These are phyloP conservation scores for Lindgomyces ingoldianus DNA, from an alignment of 495 filamentous ascomycete genomes.

Conservation along the genomic window DNA sequence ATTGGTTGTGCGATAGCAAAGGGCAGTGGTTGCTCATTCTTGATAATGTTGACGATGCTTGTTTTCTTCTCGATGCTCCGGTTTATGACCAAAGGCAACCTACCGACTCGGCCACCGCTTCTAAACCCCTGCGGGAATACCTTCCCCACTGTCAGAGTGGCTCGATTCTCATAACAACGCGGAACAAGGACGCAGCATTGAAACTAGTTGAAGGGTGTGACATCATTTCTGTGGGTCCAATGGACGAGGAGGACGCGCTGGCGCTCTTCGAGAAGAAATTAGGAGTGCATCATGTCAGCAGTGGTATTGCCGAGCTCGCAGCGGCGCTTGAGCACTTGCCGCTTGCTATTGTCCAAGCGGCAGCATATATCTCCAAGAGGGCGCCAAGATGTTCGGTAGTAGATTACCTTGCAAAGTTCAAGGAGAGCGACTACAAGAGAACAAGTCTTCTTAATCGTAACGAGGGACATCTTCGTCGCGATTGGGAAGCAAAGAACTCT, in stretches of 20 bases:
- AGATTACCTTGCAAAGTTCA: constrained; percentile 47
- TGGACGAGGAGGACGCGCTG: constrained; percentile 40
- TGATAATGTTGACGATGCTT: constrained; percentile 55
- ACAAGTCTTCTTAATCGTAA: constrained; percentile 46
- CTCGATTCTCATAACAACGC: constrained; percentile 15
- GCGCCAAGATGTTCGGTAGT: constrained; percentile 37
- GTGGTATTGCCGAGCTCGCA: not conserved
- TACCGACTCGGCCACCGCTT: not conserved
- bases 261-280: constrained; percentile 51
- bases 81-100: not conserved
- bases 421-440: constrained; percentile 44
- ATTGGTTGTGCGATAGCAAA: constrained; percentile 46
- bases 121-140: constrained; percentile 1
- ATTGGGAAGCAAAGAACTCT: constrained; percentile 44
- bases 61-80: constrained; percentile 41
- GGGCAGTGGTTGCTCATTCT: constrained; percentile 54
- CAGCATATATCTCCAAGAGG: constrained; percentile 15
- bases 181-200: constrained; percentile 17
- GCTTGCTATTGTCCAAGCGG: constrained; percentile 34
- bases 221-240: constrained; percentile 47
- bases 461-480: constrained; percentile 46
- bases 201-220: constrained; percentile 44
- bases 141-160: constrained; percentile 19
- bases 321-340: constrained; percentile 25
- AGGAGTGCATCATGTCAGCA: constrained; percentile 11